These are phyloP conservation scores for Leucosporidium yakuticum DNA, from an alignment of 768 basidiomycete genomes.

Conservation along the genomic window DNA sequence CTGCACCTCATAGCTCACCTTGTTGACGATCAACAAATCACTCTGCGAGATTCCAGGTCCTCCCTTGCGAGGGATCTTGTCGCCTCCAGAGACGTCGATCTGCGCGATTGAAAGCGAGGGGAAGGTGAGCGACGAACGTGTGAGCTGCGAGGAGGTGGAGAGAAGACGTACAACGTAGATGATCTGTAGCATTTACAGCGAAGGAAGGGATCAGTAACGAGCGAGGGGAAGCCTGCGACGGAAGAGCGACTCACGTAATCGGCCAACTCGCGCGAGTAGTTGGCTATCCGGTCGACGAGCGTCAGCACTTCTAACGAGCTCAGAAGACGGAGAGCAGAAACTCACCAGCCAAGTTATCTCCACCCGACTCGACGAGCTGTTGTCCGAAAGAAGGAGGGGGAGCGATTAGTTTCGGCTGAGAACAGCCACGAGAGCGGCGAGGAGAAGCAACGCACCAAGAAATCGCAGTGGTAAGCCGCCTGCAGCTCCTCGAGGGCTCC, in stretches of 20 bases:
- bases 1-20: slow-evolving; percentile 50
- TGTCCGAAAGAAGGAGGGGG: neutral
- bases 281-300: slow-evolving; percentile 50
- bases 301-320: neutral
- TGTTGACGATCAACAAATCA: slow-evolving; percentile 90
- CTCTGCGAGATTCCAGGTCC: slow-evolving; percentile 92
- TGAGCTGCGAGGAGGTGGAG: neutral
- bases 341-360: slow-evolving; percentile 77
- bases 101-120: neutral
- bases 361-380: slow-evolving; percentile 74
- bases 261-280: slow-evolving; percentile 91
- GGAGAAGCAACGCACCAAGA: slow-evolving; percentile 18
- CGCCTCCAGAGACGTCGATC: slow-evolving; percentile 65
- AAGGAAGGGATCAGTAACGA: slow-evolving; percentile 3
- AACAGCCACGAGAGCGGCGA: too few relatives aligned
- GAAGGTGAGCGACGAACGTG: neutral
- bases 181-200: slow-evolving; percentile 22
- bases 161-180: slow-evolving; percentile 35
- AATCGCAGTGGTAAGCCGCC: slow-evolving; percentile 77
- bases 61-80: slow-evolving; percentile 97
- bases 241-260: slow-evolving; percentile 93
- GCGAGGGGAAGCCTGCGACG: slow-evolving; percentile 42
- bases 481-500: slow-evolving; percentile 91
- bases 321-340: neutral
- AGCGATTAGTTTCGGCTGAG: neutral